Percentiles rank a stretch among this genome's conserved stretches.
These are phyloP conservation scores for Rhododendron griersonianum DNA, from an alignment of 148 eudicot species.

Conservation along the genomic window DNA sequence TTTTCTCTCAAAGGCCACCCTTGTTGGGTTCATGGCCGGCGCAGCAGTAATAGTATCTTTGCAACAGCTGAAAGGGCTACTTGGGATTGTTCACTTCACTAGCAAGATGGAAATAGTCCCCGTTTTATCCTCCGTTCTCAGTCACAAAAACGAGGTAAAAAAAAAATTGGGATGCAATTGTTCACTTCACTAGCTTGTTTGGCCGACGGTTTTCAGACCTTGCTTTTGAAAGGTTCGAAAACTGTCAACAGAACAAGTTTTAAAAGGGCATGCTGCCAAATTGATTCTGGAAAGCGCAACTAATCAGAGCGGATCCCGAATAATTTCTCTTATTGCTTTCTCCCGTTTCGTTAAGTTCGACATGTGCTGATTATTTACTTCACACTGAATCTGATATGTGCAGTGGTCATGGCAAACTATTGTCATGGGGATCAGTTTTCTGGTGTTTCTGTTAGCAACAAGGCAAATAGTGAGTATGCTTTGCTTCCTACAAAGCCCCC, in stretches of 20 bases:
- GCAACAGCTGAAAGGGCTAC: conserved; percentile 89
- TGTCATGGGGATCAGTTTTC: conserved; percentile 72
- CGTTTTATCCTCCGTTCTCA: conserved; percentile 66
- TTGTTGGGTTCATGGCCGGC: conserved; percentile 94
- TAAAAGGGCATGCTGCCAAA: background rate
- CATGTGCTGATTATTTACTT: background rate
- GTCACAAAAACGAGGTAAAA: conserved; percentile 62
- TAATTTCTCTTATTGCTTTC: background rate
- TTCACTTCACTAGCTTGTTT: background rate
- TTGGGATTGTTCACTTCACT: conserved; percentile 88
- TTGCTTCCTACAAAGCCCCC: background rate
- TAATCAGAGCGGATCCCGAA: background rate
- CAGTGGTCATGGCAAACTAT: conserved; percentile 96
- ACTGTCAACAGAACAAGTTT: background rate
- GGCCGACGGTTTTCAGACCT: background rate
- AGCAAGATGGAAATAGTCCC: conserved; percentile 78
- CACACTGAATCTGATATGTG: conserved; percentile 15
- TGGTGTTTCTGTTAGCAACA: conserved; percentile 57
- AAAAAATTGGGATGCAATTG: background rate
- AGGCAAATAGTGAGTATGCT: conserved; percentile 42
- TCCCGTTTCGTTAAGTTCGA: background rate
- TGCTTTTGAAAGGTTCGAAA: background rate
- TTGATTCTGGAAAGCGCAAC: background rate
- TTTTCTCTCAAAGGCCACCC: conserved; percentile 89
- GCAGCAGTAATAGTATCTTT: conserved; percentile 86